Percentiles rank a stretch among this genome's conserved stretches.
Evolutionary conservation across 2,329 filamentous ascomycete species (phyloP).

Genomic region (Fusarium tricinctum): DNA sequence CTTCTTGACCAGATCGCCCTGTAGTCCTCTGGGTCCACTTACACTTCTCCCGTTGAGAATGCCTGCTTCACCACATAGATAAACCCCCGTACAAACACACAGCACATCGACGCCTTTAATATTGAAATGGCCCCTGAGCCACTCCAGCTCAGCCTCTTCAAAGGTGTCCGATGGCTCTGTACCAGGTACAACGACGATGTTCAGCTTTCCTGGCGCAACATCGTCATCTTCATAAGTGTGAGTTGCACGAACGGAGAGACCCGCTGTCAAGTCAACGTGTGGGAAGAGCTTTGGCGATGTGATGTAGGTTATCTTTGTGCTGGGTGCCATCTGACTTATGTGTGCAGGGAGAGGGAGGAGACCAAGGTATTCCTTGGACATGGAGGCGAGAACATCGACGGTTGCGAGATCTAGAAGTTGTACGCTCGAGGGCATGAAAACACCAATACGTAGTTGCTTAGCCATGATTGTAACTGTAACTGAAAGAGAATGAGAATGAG

Average conservation of each 20-base stretch:
- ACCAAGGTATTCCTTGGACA: constrained; percentile 62
- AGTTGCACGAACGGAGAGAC: constrained; percentile 56
- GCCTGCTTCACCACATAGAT: constrained; percentile 64
- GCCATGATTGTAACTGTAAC: constrained; percentile 27
- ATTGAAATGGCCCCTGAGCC: constrained; percentile 59
- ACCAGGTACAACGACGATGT: constrained; percentile 66
- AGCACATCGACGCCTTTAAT: constrained; percentile 61
- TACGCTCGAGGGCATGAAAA: constrained; percentile 62
- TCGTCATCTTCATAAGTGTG: constrained; percentile 61
- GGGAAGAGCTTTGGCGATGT: constrained; percentile 54
- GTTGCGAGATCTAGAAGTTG: constrained; percentile 67
- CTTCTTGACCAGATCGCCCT: constrained; percentile 56
- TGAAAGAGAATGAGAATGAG: background rate
- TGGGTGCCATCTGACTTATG: constrained; percentile 59
- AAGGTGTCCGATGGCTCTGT: constrained; percentile 58
- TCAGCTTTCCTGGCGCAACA: constrained; percentile 65
- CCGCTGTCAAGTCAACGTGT: constrained; percentile 60
- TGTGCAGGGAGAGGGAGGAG: constrained; percentile 53
- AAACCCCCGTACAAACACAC: constrained; percentile 66
- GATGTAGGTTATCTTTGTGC: constrained; percentile 63
- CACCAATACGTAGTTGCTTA: constrained; percentile 60
- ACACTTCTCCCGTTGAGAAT: constrained; percentile 61
- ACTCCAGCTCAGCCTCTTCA: constrained; percentile 56
- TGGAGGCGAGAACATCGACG: constrained; percentile 63
- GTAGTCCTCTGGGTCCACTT: constrained; percentile 63